phyloP scores from a whole-genome alignment of 2,329 filamentous ascomycete species.

The Cercospora sp. region DNA sequence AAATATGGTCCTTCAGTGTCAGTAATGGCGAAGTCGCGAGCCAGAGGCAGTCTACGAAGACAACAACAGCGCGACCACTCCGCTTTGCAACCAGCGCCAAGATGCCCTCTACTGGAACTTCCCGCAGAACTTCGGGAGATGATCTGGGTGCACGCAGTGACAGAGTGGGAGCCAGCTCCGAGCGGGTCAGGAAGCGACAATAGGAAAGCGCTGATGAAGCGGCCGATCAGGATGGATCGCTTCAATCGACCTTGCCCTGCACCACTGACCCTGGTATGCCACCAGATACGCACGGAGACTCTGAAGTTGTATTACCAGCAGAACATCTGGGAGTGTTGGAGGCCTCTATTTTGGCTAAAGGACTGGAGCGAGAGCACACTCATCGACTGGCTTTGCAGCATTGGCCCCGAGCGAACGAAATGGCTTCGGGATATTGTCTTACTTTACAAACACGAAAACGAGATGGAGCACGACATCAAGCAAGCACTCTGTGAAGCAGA shows the following conservation, averaged over 20 bases:
- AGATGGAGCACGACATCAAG: slow-evolving; percentile 28
- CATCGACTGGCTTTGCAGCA: slow-evolving; percentile 29
- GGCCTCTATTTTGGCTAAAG: slow-evolving; percentile 28
- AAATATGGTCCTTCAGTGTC: not conserved
- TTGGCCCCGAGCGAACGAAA: slow-evolving; percentile 21
- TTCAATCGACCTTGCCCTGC: slow-evolving; percentile 24
- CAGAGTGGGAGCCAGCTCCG: slow-evolving; percentile 22
- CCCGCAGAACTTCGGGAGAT: slow-evolving; percentile 29
- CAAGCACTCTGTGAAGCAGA: slow-evolving; percentile 24
- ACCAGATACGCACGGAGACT: slow-evolving; percentile 27
- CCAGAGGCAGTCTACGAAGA: not conserved
- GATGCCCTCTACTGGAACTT: slow-evolving; percentile 25
- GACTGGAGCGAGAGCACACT: slow-evolving; percentile 30
- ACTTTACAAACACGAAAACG: slow-evolving; percentile 29
- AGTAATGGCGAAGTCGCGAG: not conserved
- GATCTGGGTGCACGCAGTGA: slow-evolving; percentile 27
- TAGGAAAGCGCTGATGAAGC: slow-evolving; percentile 5
- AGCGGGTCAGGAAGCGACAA: not conserved
- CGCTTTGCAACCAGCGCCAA: not conserved
- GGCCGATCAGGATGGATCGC: slow-evolving; percentile 27
- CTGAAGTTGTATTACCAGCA: slow-evolving; percentile 30
- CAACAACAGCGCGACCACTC: not conserved
- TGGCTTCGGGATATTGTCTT: slow-evolving; percentile 31
- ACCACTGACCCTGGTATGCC: slow-evolving; percentile 26
- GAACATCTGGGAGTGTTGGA: slow-evolving; percentile 33